Percentiles rank a stretch among this genome's conserved stretches.
Evolutionary conservation across 192 early-diverging fungal species (phyloP).

Genomic region (Radiomyces spectabilis): DNA sequence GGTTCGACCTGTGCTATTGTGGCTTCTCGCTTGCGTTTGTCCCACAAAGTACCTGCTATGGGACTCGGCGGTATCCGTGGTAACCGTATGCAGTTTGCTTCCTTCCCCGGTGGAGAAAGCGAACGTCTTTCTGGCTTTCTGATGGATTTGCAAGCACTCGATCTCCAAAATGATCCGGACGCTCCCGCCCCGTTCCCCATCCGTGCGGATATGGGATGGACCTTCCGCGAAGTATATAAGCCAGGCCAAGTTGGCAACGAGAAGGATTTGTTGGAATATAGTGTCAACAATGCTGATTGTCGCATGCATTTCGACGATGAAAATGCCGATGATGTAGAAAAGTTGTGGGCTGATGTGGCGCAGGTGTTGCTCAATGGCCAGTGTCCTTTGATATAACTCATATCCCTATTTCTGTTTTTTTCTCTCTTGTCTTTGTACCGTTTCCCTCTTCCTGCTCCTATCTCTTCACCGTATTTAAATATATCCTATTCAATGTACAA

Average conservation of each 20-base stretch:
- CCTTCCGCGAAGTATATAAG: constrained; percentile 25
- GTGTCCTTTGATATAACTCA: constrained; percentile 10
- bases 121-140: constrained; percentile 24
- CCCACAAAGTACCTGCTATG: constrained; percentile 24
- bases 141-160: constrained; percentile 13
- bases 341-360: constrained; percentile 21
- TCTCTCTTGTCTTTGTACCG: background rate
- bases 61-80: constrained; percentile 26
- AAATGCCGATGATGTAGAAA: constrained; percentile 17
- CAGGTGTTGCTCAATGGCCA: constrained; percentile 8
- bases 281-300: constrained; percentile 23
- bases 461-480: background rate
- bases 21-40: constrained; percentile 22
- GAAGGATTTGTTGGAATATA: constrained; percentile 20
- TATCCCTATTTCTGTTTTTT: background rate
- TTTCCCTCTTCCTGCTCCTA: background rate
- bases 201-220: constrained; percentile 30
- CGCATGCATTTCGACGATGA: constrained; percentile 23
- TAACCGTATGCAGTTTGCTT: constrained; percentile 32
- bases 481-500: too few species aligned
- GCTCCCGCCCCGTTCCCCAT: constrained; percentile 26
- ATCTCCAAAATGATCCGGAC: constrained; percentile 13
- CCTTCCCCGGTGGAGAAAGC: constrained; percentile 33
- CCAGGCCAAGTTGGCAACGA: constrained; percentile 8
- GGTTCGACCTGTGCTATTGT: constrained; percentile 32